Percentiles rank a stretch among this genome's conserved stretches.
Conservation (phyloP, 768 basidiomycete genomes). For the Russula sp. region DNA sequence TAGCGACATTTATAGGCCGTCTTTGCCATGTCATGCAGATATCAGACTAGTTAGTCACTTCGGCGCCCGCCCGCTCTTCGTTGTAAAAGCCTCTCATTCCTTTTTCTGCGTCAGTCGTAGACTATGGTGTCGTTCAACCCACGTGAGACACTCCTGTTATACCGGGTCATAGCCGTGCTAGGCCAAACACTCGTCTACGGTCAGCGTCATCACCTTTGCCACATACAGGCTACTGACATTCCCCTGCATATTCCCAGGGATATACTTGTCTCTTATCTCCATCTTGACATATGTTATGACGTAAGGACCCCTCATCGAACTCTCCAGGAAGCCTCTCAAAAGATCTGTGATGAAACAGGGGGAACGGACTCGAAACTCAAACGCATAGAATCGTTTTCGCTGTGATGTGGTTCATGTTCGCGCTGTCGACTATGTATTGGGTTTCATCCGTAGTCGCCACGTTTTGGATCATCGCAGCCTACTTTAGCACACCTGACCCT, state of each 20-base stretch:
- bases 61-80: no score
- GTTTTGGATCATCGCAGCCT: background rate
- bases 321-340: background rate
- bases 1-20: no score
- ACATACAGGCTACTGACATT: background rate
- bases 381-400: background rate
- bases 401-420: constrained; percentile 1
- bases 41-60: no score
- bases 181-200: constrained; percentile 6
- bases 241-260: background rate
- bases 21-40: no score
- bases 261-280: constrained; percentile 10
- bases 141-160: background rate
- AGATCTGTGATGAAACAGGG: background rate
- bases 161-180: constrained; percentile 3
- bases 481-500: background rate
- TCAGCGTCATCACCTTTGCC: background rate
- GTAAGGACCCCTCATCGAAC: background rate
- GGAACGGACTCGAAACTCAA: background rate
- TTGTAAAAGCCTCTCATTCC: background rate
- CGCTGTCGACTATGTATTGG: constrained; percentile 4
- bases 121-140: background rate
- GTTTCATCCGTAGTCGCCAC: background rate
- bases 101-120: background rate
- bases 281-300: background rate